Evolutionary conservation across 495 filamentous ascomycete species (phyloP).

Genomic region (Aspergillus homomorphus): DNA sequence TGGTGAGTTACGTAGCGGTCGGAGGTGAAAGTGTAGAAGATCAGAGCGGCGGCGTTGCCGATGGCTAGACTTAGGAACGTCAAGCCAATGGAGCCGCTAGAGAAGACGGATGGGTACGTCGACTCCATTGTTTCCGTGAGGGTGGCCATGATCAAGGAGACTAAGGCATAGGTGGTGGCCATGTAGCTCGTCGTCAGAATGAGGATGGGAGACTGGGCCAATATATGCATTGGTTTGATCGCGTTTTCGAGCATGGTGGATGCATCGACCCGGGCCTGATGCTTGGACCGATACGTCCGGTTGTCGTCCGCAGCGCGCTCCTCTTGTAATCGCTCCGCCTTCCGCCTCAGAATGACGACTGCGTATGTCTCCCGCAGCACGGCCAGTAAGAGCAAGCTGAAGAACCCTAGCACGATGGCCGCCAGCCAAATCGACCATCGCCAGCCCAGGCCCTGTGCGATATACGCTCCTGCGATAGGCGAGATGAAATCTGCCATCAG

Average conservation of each 20-base stretch:
- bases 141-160: not conserved
- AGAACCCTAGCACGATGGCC: not conserved
- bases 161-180: not conserved
- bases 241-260: not conserved
- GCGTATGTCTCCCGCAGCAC: not conserved
- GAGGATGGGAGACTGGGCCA: constrained; percentile 1
- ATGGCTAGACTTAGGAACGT: constrained; percentile 1
- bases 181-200: not conserved
- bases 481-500: not conserved
- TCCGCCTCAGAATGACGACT: not conserved
- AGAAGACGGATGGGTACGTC: not conserved
- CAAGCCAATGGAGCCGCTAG: not conserved
- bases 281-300: not conserved
- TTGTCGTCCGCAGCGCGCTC: not conserved
- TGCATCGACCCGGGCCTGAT: too few species aligned
- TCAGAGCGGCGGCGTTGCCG: not conserved
- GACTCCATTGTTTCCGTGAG: constrained; percentile 4
- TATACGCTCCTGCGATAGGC: not conserved
- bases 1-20: not conserved
- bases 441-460: not conserved
- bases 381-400: not conserved
- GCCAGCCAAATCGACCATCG: not conserved
- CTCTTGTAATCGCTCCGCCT: not conserved
- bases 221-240: not conserved
- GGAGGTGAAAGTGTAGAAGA: not conserved